Base-by-base conservation (phyloP, 2,329 filamentous ascomycete species). In the Fusarium stilboides region DNA sequence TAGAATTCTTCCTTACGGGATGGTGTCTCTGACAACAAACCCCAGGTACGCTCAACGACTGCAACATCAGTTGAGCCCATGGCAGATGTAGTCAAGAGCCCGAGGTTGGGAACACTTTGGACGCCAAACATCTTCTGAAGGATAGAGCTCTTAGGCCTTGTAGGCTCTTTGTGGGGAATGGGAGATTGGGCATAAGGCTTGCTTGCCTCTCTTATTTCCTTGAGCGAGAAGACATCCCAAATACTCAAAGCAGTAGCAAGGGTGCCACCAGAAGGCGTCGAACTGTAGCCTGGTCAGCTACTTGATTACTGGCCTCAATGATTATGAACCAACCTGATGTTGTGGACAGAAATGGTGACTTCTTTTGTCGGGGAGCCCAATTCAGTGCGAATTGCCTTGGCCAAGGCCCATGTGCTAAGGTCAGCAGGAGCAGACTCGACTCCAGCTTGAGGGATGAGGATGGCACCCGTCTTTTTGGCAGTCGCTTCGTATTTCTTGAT, bases 361-460 rank as follows among this genome's bases (percentile, higher is more conserved):
- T 90, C 86, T 46, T 80, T 80, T 2, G 85, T 87, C 15, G 82
- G 79, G 5, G 82, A 82, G 19, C 81, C 81, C 22, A 89, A 76
- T 55, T 85, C 78, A 49, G 84, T 81, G 37, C 85, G 85, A 57
- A 89, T 80, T 45, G 80, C 77, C 49, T 84, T 82, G 15, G 86
- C 82, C 55, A 90, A 76, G 1, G 83, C 78, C 80, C 84, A 89
- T 22, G 87, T 85, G 49, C 86, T 75, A 33, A 92, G 77, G 76
- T 92, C 89, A 1, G 89, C 78, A 5, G 88, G 87, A 2, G 85
- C 86, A 9, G 88, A 91, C 73, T 92, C 89, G 61, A 92, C 75
- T 51, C 86, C 89, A 65, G 82, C 82, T 76, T 91, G 87, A 13
- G 89, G 87, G 49, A 92, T 82, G 79, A 91, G 82, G 71, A 88